Base-by-base conservation (phyloP, 495 filamentous ascomycete species). In the Opeltia flavorubescens region DNA sequence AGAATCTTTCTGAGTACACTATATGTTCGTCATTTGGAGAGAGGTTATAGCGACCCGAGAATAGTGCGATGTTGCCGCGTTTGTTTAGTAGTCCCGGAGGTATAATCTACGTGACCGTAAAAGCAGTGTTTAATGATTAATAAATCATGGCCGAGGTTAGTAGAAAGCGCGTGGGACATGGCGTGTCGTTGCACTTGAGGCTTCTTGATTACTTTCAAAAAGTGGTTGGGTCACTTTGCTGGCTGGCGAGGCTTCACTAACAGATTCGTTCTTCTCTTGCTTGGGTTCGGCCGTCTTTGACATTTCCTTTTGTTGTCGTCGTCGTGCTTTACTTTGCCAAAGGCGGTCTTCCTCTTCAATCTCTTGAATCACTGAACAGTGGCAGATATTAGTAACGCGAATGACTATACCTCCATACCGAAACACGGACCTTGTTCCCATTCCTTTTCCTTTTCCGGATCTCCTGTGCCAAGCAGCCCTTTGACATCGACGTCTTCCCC, bases 401-500 rank as follows among this genome's bases (percentile, higher is more conserved):
- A 25, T 24, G 5, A 1, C n/a, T 17, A 36, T 21, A 27, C 15
- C 9, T 39, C 18, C 25, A 17, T 30, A 25, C 31, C 18, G 42
- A 35, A 33, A 27, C 13, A 65, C 64, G 41, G 52, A 87, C 85
- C 78, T 56, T 93, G 81, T 62, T 89, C 83, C 91, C 93, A 99
- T 58, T 84, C 83, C 55, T 70, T 65, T 61, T 96, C 91, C 61
- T 76, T 75, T 51, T 72, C 71, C 25, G 70, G 63, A 61, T 89
- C 79, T 0, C 89, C 87, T 1, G 85, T 84, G 6, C 91, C 91
- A 46, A 99, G 57, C 44, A 80, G 64, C 55, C 73, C 78, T 57
- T 88, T 86, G 6, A 96, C 86, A 64, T 96, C 88, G 9, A 96
- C 86, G 18, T 87, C 72, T 63, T 99, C 88, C 12, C 91, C 93